Conservation (phyloP, 108 stramenopile genomes). For the Mayamaea pseudoterrestris region DNA sequence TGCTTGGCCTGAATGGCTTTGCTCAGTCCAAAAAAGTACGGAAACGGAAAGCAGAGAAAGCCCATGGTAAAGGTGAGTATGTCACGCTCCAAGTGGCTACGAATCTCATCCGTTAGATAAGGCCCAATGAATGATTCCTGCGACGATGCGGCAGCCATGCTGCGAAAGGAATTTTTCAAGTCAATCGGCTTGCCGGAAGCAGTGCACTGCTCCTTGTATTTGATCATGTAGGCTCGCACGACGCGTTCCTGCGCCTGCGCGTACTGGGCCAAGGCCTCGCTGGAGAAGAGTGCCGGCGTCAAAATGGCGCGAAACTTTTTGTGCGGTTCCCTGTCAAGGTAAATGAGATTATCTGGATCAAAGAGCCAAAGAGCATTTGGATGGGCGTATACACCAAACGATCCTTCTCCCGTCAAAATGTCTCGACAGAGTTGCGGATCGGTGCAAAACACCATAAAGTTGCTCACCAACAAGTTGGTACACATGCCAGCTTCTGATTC, state of each 20-base stretch:
- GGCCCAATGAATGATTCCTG: slow-evolving; percentile 18
- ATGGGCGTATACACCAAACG: slow-evolving; percentile 11
- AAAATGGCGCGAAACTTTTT: slow-evolving; percentile 8
- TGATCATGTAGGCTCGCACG: slow-evolving; percentile 1
- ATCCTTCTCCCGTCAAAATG: slow-evolving; percentile 12
- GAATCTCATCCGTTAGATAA: slow-evolving; percentile 7
- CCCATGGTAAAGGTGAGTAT: slow-evolving; percentile 21
- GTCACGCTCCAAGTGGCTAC: slow-evolving; percentile 6
- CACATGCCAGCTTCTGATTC: slow-evolving; percentile 9
- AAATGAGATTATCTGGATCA: slow-evolving; percentile 13
- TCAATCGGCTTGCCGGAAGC: slow-evolving; percentile 3
- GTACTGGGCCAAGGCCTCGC: slow-evolving; percentile 12
- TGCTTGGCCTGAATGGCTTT: slow-evolving; percentile 15
- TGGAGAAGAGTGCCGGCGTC: slow-evolving; percentile 14
- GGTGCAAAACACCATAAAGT: slow-evolving; percentile 11
- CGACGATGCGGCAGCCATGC: slow-evolving; percentile 10
- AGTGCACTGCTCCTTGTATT: slow-evolving; percentile 3
- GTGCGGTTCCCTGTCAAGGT: slow-evolving; percentile 9
- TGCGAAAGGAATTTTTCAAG: slow-evolving; percentile 6
- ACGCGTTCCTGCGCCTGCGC: slow-evolving; percentile 12
- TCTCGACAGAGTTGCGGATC: slow-evolving; percentile 12
- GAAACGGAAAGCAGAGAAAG: slow-evolving; percentile 12
- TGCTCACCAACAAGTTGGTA: slow-evolving; percentile 14
- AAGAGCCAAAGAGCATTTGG: slow-evolving; percentile 20
- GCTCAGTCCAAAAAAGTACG: slow-evolving; percentile 6